These are phyloP conservation scores for Cystobasidium ongulense DNA, from an alignment of 768 basidiomycete genomes.

Conservation along the genomic window DNA sequence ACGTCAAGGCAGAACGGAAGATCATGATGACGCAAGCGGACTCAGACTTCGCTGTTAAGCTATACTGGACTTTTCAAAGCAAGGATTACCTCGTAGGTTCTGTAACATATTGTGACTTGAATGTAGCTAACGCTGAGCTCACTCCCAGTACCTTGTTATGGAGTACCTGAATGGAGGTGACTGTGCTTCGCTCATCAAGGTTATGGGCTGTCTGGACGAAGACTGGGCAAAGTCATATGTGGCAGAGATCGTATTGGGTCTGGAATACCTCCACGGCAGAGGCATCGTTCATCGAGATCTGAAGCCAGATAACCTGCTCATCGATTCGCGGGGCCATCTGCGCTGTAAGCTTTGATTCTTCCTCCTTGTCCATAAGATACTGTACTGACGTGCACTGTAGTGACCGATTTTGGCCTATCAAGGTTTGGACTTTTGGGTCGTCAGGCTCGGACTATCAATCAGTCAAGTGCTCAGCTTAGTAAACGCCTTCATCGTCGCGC, in stretches of 20 bases:
- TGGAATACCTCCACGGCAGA: conserved; percentile 91
- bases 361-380: neutral
- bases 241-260: conserved; percentile 86
- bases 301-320: conserved; percentile 95
- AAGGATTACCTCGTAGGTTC: conserved; percentile 68
- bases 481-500: conserved; percentile 43
- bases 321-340: conserved; percentile 90
- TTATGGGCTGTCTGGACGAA: conserved; percentile 82
- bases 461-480: conserved; percentile 34
- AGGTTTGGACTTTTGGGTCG: conserved; percentile 95
- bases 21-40: conserved; percentile 99
- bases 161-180: conserved; percentile 98
- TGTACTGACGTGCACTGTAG: neutral
- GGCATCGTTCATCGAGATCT: conserved; percentile 97
- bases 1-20: conserved; percentile 98
- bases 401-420: conserved; percentile 95
- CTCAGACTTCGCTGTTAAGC: conserved; percentile 88
- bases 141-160: conserved; percentile 75
- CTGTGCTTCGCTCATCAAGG: conserved; percentile 93
- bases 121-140: neutral
- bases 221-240: conserved; percentile 96
- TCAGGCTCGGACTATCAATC: conserved; percentile 64
- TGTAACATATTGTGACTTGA: neutral
- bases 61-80: conserved; percentile 98
- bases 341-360: conserved; percentile 50